These are phyloP conservation scores for Yarrowia galli DNA, from an alignment of 1,139 yeast species.

Conservation along the genomic window DNA sequence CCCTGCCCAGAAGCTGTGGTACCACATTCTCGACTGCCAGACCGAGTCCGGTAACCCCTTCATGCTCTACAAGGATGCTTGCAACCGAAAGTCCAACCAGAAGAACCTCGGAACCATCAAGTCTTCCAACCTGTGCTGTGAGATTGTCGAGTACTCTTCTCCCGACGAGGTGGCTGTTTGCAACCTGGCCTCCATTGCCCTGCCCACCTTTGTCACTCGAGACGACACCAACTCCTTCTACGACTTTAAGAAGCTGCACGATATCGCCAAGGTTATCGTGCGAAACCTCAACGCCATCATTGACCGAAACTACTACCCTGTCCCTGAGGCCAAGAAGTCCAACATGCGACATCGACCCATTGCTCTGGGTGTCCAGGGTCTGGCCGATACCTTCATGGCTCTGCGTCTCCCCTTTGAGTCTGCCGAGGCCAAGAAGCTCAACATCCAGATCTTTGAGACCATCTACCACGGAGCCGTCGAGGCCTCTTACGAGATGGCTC, in stretches of 20 bases:
- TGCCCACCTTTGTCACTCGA: conserved; percentile 68
- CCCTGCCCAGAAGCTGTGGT: conserved; percentile 90
- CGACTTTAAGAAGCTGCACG: conserved; percentile 74
- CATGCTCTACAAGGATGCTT: conserved; percentile 88
- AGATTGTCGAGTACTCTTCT: conserved; percentile 85
- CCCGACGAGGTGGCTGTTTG: conserved; percentile 93
- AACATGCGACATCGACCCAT: conserved; percentile 84
- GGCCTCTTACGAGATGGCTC: conserved; percentile 77
- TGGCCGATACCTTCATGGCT: conserved; percentile 83
- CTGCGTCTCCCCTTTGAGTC: conserved; percentile 84
- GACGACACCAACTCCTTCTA: conserved; percentile 63
- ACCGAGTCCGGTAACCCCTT: conserved; percentile 94
- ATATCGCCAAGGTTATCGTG: conserved; percentile 74
- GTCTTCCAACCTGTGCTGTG: conserved; percentile 89
- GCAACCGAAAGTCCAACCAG: conserved; percentile 83
- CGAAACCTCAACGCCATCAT: conserved; percentile 78
- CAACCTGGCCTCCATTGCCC: conserved; percentile 85
- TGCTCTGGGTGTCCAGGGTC: conserved; percentile 89
- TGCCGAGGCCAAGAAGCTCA: conserved; percentile 70
- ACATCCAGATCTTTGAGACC: conserved; percentile 85
- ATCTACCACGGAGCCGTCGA: conserved; percentile 88
- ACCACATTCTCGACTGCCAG: conserved; percentile 84
- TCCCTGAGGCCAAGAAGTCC: conserved; percentile 69
- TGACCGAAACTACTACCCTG: conserved; percentile 82
- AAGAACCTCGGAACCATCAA: conserved; percentile 86